Evolutionary conservation across 75 land plant species (phyloP).

Genomic region (Pinus taeda): DNA sequence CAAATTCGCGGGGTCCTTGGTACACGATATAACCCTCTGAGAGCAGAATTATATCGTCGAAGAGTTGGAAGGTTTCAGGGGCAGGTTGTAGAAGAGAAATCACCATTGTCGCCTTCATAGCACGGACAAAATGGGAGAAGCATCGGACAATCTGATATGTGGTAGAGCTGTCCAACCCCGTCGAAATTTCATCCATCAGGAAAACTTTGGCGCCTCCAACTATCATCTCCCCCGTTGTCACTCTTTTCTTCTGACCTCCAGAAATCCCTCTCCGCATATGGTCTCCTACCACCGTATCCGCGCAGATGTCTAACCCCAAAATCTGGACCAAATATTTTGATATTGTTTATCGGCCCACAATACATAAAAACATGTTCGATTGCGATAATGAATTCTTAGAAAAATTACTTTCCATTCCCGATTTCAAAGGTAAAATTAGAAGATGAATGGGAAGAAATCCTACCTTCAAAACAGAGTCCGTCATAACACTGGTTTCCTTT

Average conservation of each 20-base stretch:
- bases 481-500: no score
- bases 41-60: slow-evolving; percentile 83
- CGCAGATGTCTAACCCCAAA: slow-evolving; percentile 74
- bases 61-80: slow-evolving; percentile 81
- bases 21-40: slow-evolving; percentile 17
- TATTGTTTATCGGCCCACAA: no score
- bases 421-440: no score
- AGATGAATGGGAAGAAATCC: no score
- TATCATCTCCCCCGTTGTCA: no score
- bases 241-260: no score
- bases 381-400: no score
- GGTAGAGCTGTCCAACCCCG: slow-evolving; percentile 88
- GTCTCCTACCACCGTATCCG: slow-evolving; percentile 34
- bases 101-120: slow-evolving; percentile 64
- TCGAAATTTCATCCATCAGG: slow-evolving; percentile 90
- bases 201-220: slow-evolving; percentile 38
- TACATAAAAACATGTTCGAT: no score
- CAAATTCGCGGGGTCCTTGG: no score
- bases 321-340: slow-evolving; percentile 28
- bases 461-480: no score
- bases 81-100: slow-evolving; percentile 86
- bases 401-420: no score
- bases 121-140: slow-evolving; percentile 58
- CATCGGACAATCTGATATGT: slow-evolving; percentile 68
- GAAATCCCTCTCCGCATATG: no score